Percentiles rank a stretch among this genome's conserved stretches.
phyloP scores from a whole-genome alignment of 2,329 filamentous ascomycete species.

The Aphanoascus verrucosus region DNA sequence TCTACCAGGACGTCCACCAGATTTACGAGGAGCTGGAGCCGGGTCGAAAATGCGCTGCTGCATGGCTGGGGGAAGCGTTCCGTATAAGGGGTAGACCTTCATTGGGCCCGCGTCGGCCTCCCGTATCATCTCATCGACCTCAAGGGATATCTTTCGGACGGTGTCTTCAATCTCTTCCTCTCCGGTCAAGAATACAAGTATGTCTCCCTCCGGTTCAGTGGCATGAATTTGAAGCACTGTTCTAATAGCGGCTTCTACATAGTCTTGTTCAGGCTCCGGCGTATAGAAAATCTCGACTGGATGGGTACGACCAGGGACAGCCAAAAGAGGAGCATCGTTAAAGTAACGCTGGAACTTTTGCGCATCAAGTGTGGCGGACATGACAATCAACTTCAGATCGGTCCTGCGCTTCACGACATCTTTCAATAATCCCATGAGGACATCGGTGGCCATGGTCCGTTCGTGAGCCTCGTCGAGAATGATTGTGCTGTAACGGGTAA shows the following conservation, averaged over 20 bases:
- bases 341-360: constrained; percentile 98
- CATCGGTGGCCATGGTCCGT: constrained; percentile 90
- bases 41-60: constrained; percentile 94
- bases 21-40: constrained; percentile 60
- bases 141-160: constrained; percentile 78
- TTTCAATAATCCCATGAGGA: constrained; percentile 92
- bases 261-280: constrained; percentile 88
- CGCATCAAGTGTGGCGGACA: constrained; percentile 94
- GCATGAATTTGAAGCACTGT: constrained; percentile 96
- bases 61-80: constrained; percentile 79
- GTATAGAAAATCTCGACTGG: constrained; percentile 99
- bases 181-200: constrained; percentile 88
- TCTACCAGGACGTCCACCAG: constrained; percentile 74
- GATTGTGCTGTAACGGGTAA: constrained; percentile 90
- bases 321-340: constrained; percentile 81
- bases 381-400: constrained; percentile 97
- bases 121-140: constrained; percentile 80
- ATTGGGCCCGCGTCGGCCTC: constrained; percentile 87
- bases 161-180: constrained; percentile 99
- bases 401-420: constrained; percentile 70
- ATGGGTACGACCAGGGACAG: constrained; percentile 88
- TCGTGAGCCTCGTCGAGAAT: constrained; percentile 99
- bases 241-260: constrained; percentile 86
- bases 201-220: constrained; percentile 81
- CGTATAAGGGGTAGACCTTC: constrained; percentile 86